These are phyloP conservation scores for Trichaptum fuscoviolaceum DNA, from an alignment of 768 basidiomycete species.

Conservation along the genomic window DNA sequence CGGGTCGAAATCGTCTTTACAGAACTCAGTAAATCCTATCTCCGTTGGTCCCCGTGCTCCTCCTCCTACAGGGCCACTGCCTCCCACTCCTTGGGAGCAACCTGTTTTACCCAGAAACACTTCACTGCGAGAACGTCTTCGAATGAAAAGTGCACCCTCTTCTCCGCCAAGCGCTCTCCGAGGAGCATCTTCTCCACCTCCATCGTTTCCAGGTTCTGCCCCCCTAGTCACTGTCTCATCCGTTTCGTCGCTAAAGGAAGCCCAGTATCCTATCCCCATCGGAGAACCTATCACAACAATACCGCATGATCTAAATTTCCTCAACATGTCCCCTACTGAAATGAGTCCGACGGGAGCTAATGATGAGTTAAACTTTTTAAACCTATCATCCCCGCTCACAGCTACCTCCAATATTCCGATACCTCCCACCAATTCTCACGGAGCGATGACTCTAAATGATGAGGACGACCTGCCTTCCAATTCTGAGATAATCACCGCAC, in stretches of 20 bases:
- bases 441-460: neutral
- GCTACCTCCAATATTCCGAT: neutral
- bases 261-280: conserved; percentile 39
- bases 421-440: neutral
- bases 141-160: conserved; percentile 61
- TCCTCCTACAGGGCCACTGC: conserved; percentile 39
- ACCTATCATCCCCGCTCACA: neutral
- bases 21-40: neutral
- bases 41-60: conserved; percentile 29
- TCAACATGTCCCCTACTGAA: conserved; percentile 45
- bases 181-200: conserved; percentile 16
- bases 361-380: neutral
- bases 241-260: neutral
- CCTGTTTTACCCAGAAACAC: conserved; percentile 26
- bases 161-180: conserved; percentile 13
- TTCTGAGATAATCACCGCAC: conserved; percentile 26
- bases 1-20: conserved; percentile 12
- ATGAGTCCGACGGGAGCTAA: conserved; percentile 26
- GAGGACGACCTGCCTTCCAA: neutral
- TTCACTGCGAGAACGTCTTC: conserved; percentile 58
- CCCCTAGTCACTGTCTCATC: neutral
- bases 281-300: conserved; percentile 55
- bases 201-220: conserved; percentile 11
- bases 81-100: conserved; percentile 16
- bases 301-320: conserved; percentile 55